Conservation (phyloP, 148 eudicot genomes). For the Arctostaphylos glauca region DNA sequence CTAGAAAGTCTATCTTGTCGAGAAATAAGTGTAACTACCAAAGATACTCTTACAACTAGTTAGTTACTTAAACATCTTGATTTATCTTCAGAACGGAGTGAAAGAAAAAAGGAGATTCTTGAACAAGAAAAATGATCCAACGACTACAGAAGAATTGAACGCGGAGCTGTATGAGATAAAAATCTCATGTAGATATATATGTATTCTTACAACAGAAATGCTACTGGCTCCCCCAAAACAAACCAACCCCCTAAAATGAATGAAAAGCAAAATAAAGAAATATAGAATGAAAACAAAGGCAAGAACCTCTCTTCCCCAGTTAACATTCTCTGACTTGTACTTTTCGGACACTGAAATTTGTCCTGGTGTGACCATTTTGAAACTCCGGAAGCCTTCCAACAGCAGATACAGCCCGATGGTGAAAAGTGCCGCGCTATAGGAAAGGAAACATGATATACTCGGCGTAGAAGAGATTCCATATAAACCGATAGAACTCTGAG, state of each 20-base stretch:
- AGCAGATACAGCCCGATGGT: neutral
- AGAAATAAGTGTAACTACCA: too few relatives aligned
- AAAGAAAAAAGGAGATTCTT: neutral
- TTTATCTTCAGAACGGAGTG: neutral
- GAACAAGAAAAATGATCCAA: neutral
- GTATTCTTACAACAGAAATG: too few relatives aligned
- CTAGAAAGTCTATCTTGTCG: too few relatives aligned
- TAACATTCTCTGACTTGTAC: neutral
- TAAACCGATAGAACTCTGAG: slow-evolving; percentile 75
- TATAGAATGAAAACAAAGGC: neutral
- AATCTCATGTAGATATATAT: neutral
- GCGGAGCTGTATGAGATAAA: neutral
- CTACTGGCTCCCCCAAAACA: neutral
- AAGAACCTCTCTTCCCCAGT: neutral
- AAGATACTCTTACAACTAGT: too few relatives aligned
- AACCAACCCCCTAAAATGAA: neutral
- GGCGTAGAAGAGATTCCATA: slow-evolving; percentile 90
- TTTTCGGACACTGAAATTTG: neutral
- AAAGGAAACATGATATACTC: slow-evolving; percentile 88
- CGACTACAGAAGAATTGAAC: neutral
- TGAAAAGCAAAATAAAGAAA: neutral
- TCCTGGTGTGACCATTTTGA: neutral
- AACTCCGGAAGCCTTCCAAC: slow-evolving; percentile 11
- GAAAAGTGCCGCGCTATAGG: slow-evolving; percentile 26
- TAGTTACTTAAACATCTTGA: too few relatives aligned